phyloP scores from a whole-genome alignment of 208 protist species.

The Perkinsela sp. region DNA sequence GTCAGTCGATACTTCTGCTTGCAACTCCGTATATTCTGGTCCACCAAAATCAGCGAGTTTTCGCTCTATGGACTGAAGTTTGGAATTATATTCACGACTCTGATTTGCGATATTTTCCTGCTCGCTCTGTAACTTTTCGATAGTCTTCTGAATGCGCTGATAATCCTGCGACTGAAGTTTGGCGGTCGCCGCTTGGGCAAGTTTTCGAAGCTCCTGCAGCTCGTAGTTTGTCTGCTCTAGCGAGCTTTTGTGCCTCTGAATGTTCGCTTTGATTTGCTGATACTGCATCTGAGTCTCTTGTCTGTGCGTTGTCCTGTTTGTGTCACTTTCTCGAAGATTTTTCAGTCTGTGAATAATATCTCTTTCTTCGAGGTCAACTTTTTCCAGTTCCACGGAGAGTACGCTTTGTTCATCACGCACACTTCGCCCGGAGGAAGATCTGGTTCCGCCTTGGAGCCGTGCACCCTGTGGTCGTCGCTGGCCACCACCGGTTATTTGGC shows the following conservation, averaged over 20 bases:
- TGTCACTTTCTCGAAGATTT: conserved; percentile 21
- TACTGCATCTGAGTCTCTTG: background rate
- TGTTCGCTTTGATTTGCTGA: background rate
- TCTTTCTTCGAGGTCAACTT: conserved; percentile 28
- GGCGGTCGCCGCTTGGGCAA: too few relatives aligned
- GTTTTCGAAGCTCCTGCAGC: too few relatives aligned
- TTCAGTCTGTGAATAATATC: conserved; percentile 21
- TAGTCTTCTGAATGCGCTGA: too few relatives aligned
- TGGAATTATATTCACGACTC: too few relatives aligned
- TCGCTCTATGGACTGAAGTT: background rate
- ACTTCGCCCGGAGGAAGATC: conserved; percentile 31
- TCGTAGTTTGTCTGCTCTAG: too few relatives aligned
- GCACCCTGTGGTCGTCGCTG: conserved; percentile 27
- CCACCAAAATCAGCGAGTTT: background rate
- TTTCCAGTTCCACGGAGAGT: conserved; percentile 28
- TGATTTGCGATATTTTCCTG: too few relatives aligned
- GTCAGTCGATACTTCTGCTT: background rate
- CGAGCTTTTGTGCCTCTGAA: too few relatives aligned
- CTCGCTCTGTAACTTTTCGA: too few relatives aligned
- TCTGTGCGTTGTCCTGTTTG: conserved; percentile 12
- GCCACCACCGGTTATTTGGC: conserved; percentile 94
- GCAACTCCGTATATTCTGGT: background rate
- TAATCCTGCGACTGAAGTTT: too few relatives aligned
- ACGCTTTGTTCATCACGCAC: conserved; percentile 30
- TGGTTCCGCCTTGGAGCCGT: conserved; percentile 32